Percentiles rank a stretch among this genome's conserved stretches.
These are phyloP conservation scores for Uronychia setigera DNA, from an alignment of 73 alveolate species.

Conservation along the genomic window DNA sequence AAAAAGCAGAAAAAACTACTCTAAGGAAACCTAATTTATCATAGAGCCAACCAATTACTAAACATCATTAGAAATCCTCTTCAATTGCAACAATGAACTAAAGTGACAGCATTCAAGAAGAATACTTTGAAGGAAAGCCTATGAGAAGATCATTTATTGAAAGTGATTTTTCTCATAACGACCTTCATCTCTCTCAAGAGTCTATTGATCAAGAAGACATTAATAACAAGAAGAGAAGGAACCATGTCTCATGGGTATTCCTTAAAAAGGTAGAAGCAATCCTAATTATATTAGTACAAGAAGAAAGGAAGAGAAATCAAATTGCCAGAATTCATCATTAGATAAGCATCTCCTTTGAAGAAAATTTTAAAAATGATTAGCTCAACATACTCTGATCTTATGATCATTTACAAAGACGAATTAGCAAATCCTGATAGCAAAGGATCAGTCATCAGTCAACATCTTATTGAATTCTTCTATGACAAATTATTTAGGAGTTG, in stretches of 20 bases:
- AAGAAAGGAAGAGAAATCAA: background rate
- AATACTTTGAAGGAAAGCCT: no score
- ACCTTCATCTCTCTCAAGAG: no score
- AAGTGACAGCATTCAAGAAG: no score
- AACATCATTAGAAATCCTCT: no score
- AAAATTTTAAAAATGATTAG: background rate
- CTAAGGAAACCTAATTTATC: no score
- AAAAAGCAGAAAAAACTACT: no score
- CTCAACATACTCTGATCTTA: slow-evolving; percentile 5
- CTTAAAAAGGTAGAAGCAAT: background rate
- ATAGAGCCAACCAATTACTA: no score
- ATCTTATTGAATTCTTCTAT: slow-evolving; percentile 19
- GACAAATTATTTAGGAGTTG: slow-evolving; percentile 19
- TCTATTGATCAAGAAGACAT: background rate
- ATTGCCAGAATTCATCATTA: background rate
- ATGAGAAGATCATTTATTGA: no score
- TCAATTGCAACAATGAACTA: no score
- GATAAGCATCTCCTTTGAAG: slow-evolving; percentile 9
- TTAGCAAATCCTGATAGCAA: background rate
- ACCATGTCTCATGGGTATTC: background rate
- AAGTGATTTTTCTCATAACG: no score
- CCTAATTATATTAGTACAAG: background rate
- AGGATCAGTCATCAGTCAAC: background rate
- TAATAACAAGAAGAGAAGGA: background rate
- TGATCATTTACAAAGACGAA: slow-evolving; percentile 23